Evolutionary conservation across 176 grass and related monocot species (phyloP).

Genomic region (Avena eriantha): DNA sequence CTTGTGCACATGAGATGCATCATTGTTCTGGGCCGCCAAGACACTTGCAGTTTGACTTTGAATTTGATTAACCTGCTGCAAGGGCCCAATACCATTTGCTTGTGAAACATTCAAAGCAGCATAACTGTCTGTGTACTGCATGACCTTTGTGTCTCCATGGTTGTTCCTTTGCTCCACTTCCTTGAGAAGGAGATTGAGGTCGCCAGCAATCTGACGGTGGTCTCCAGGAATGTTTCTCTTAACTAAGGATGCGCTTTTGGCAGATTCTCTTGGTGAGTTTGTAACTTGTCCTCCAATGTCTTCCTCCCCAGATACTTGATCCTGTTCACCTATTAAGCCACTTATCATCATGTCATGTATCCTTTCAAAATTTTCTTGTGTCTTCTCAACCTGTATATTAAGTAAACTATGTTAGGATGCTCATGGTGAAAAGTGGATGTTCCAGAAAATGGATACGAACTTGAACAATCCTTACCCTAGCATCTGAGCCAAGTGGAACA

Average conservation of each 20-base stretch:
- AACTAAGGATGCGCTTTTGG: slow-evolving; percentile 31
- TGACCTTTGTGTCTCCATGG: slow-evolving; percentile 35
- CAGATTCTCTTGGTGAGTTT: slow-evolving; percentile 45
- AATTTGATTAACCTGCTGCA: slow-evolving; percentile 34
- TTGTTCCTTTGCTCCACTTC: slow-evolving; percentile 66
- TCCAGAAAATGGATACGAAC: slow-evolving; percentile 36
- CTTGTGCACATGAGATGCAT: slow-evolving; percentile 58
- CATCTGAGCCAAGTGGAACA: slow-evolving; percentile 88
- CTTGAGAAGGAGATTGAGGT: slow-evolving; percentile 80
- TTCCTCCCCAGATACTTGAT: slow-evolving; percentile 44
- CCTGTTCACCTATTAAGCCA: slow-evolving; percentile 44
- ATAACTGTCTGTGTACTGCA: slow-evolving; percentile 33
- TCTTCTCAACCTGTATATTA: slow-evolving; percentile 69
- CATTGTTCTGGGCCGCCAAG: slow-evolving; percentile 44
- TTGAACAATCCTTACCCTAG: slow-evolving; percentile 69
- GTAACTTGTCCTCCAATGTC: slow-evolving; percentile 33
- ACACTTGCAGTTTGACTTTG: slow-evolving; percentile 42
- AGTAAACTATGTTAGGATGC: slow-evolving; percentile 19
- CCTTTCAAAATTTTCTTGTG: slow-evolving; percentile 71
- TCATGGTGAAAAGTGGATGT: slow-evolving; percentile 5
- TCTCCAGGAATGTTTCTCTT: slow-evolving; percentile 55
- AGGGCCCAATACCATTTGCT: slow-evolving; percentile 35
- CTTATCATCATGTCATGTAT: slow-evolving; percentile 81
- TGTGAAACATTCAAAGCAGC: slow-evolving; percentile 43
- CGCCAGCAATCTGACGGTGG: slow-evolving; percentile 74